Percentiles rank a stretch among this genome's conserved stretches.
Evolutionary conservation across 2,329 filamentous ascomycete genomes (phyloP).

Genomic region (Fragosphaeria purpurea): DNA sequence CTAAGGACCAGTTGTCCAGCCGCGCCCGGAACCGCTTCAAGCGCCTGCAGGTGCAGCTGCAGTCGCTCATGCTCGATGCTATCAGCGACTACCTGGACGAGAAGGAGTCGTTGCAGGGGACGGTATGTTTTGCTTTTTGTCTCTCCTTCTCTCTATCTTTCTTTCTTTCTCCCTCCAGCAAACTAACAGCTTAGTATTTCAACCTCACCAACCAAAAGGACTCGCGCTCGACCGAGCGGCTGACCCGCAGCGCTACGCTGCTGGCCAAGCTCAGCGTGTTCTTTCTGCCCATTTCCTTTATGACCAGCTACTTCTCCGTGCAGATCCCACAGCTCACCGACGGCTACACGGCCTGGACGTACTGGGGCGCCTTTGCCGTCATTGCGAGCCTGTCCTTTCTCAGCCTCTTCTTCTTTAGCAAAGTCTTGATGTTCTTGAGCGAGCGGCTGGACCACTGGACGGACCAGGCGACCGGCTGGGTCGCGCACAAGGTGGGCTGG

Average conservation of each 20-base stretch:
- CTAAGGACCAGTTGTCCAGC: constrained; percentile 23
- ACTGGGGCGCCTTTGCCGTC: constrained; percentile 59
- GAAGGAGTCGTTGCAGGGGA: constrained; percentile 58
- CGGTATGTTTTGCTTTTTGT: constrained; percentile 32
- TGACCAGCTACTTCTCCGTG: constrained; percentile 65
- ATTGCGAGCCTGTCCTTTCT: constrained; percentile 51
- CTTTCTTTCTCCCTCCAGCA: too few relatives aligned
- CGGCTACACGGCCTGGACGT: constrained; percentile 50
- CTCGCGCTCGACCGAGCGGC: constrained; percentile 58
- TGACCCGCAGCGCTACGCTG: constrained; percentile 62
- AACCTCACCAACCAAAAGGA: constrained; percentile 69
- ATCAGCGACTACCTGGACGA: constrained; percentile 56
- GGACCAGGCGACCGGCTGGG: constrained; percentile 2
- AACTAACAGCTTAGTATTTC: constrained; percentile 49
- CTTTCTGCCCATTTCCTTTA: constrained; percentile 64
- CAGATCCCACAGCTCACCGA: constrained; percentile 47
- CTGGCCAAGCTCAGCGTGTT: constrained; percentile 66
- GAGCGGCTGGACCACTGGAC: constrained; percentile 29
- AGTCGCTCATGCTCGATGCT: constrained; percentile 50
- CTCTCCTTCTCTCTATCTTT: too few relatives aligned
- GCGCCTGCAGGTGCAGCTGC: constrained; percentile 47
- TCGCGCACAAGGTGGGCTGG: not conserved
- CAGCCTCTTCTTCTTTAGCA: constrained; percentile 44
- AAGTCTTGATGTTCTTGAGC: constrained; percentile 34
- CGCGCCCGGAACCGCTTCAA: constrained; percentile 49